Conservation (phyloP, 768 basidiomycete species). For the Cystoderma amianthinum region DNA sequence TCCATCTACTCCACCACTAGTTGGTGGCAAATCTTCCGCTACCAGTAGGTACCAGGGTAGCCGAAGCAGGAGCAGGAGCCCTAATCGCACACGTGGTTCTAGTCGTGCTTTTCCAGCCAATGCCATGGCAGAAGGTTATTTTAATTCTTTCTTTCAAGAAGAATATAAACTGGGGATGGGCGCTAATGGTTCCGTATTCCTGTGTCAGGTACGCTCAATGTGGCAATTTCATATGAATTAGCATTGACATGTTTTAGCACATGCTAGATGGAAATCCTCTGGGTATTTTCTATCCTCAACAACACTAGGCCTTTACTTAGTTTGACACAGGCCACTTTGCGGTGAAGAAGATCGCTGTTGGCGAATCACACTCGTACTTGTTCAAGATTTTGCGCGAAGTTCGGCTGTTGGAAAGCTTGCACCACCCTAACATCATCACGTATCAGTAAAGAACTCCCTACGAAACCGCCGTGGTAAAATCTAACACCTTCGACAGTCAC, state of each 20-base stretch:
- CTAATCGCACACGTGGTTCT: constrained; percentile 6
- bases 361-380: constrained; percentile 82
- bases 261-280: constrained; percentile 82
- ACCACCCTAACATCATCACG: constrained; percentile 90
- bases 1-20: constrained; percentile 42
- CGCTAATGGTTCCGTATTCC: constrained; percentile 84
- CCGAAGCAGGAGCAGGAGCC: constrained; percentile 5
- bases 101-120: constrained; percentile 52
- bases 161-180: constrained; percentile 91
- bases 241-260: constrained; percentile 41
- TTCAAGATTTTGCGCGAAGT: constrained; percentile 82
- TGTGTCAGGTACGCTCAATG: constrained; percentile 62
- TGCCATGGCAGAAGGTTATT: constrained; percentile 88
- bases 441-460: constrained; percentile 53
- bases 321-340: constrained; percentile 66
- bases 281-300: constrained; percentile 32
- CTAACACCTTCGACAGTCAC: constrained; percentile 35
- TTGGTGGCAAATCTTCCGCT: constrained; percentile 6
- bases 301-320: constrained; percentile 5
- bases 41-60: not conserved
- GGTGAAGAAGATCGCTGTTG: constrained; percentile 95
- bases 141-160: constrained; percentile 88
- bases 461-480: not conserved
- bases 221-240: not conserved
- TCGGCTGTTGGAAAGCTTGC: constrained; percentile 75